Base-by-base conservation (phyloP, 176 grass and related monocot genomes). In the Musa itinerans region DNA sequence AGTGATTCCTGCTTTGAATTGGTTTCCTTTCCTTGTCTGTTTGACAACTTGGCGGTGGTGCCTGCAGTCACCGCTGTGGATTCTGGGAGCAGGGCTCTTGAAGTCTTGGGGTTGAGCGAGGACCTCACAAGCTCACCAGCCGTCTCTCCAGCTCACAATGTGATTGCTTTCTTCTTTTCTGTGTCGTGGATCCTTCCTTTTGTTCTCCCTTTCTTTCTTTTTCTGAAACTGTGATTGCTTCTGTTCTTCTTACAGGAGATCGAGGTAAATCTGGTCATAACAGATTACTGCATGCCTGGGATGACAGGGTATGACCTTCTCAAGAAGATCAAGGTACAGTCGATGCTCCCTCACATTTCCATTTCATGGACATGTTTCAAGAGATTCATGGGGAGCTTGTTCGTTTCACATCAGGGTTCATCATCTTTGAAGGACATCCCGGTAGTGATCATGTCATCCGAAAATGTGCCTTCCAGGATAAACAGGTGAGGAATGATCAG, bases 291-390 rank as follows among this genome's bases (percentile, higher is more conserved):
- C 49, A 80, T 80, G 83, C 83, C 83, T 21, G 83, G 63, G 3
- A 84, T 84, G 83, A 84, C 63, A 7, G 83, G 83, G 49, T 84
- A 84, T 61, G 83, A 84, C 11, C 77, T 84, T 25, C 77, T 84
- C 13, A 84, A 75, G 16, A 84, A 63, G 66, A 84, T 84, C 13
- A 84, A 84, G 83, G 83, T 79, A 65, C 19, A 26, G 51, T 24
- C 53, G 13, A 68, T 64, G 19, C 27, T 69, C 3, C 8, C 48
- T 23, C 50, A 12, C 10, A 72, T 55, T 11, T 50, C 25, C 7
- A 9, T 52, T 53, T 54, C 12, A 14, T 55, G 11, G 52, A 16
- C 27, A 1, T 74, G 52, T 2, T 16, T 23, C 48, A 13, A 1
- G 9, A 15, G 25, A 43, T 29, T 29, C 19, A 10, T 21, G 29